A percentile compares a stretch with the other conserved stretches of the same genome.
Evolutionary conservation across 169 alveolate genomes (phyloP).

Genomic region (Plasmodium chabaudi): DNA sequence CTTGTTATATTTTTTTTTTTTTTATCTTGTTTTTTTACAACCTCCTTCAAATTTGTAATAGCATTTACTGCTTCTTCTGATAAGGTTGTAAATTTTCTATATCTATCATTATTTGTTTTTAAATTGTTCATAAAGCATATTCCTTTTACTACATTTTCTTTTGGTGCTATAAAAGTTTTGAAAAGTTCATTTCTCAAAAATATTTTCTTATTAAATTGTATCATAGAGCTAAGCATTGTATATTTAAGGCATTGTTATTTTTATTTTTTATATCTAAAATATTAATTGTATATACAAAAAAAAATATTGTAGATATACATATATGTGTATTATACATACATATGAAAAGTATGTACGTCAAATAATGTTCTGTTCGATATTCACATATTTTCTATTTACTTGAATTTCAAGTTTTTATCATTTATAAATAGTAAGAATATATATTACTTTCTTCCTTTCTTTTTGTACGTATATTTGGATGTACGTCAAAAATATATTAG

Average conservation of each 20-base stretch:
- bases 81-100: constrained; percentile 34
- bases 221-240: neutral
- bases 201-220: neutral
- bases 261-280: neutral
- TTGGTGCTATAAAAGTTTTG: neutral
- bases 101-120: neutral
- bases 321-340: neutral
- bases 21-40: constrained; percentile 67
- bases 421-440: no score
- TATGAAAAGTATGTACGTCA: neutral
- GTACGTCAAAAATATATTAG: no score
- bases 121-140: constrained; percentile 6
- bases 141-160: neutral
- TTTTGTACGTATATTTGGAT: no score
- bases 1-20: constrained; percentile 74
- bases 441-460: no score
- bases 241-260: neutral
- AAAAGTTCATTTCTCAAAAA: neutral
- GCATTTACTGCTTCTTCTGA: constrained; percentile 76
- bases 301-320: neutral
- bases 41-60: constrained; percentile 72
- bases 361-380: neutral
- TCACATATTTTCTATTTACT: no score
- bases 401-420: no score
- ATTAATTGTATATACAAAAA: neutral